Percentiles rank a stretch among this genome's conserved stretches.
phyloP scores from a whole-genome alignment of 176 grass and related monocot genomes.

The barley (Hordeum vulgare) region DNA sequence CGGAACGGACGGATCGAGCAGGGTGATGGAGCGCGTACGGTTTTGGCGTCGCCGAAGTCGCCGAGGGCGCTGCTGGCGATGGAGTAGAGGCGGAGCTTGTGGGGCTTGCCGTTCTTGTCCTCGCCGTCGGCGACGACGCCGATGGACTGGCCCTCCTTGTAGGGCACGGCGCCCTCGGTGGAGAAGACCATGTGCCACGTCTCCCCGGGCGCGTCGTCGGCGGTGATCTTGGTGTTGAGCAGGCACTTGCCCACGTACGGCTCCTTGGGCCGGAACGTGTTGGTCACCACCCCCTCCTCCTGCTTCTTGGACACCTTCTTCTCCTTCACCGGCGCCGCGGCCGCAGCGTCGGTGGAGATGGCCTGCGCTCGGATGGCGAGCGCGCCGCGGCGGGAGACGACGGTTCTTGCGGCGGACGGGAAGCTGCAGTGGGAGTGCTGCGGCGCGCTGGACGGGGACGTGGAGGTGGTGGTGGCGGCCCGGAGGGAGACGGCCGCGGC shows the following conservation, averaged over 20 bases:
- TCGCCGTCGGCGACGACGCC: slow-evolving; percentile 70
- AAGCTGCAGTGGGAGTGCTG: slow-evolving; percentile 37
- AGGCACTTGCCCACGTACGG: slow-evolving; percentile 75
- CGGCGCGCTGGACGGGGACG: neutral
- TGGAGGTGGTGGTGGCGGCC: neutral
- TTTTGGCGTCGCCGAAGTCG: slow-evolving; percentile 90
- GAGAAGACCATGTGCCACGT: slow-evolving; percentile 99
- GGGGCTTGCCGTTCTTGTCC: slow-evolving; percentile 91
- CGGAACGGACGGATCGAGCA: too few relatives aligned
- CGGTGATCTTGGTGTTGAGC: slow-evolving; percentile 98
- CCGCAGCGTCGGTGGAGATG: slow-evolving; percentile 19
- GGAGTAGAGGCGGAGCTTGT: slow-evolving; percentile 95
- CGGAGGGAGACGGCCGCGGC: slow-evolving; percentile 47
- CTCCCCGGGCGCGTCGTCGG: slow-evolving; percentile 85
- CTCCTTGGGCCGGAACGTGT: slow-evolving; percentile 80
- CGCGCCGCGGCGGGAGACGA: neutral
- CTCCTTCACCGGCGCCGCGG: slow-evolving; percentile 37
- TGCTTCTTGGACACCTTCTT: slow-evolving; percentile 84
- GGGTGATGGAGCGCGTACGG: slow-evolving; percentile 13
- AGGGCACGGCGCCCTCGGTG: slow-evolving; percentile 62
- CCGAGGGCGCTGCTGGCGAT: slow-evolving; percentile 92
- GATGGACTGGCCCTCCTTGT: slow-evolving; percentile 94
- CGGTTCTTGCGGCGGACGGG: neutral
- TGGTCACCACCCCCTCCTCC: slow-evolving; percentile 65
- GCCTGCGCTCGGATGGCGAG: slow-evolving; percentile 47